Conservation (phyloP, 2,329 filamentous ascomycete species). For the Rhynchosporium graminicola region DNA sequence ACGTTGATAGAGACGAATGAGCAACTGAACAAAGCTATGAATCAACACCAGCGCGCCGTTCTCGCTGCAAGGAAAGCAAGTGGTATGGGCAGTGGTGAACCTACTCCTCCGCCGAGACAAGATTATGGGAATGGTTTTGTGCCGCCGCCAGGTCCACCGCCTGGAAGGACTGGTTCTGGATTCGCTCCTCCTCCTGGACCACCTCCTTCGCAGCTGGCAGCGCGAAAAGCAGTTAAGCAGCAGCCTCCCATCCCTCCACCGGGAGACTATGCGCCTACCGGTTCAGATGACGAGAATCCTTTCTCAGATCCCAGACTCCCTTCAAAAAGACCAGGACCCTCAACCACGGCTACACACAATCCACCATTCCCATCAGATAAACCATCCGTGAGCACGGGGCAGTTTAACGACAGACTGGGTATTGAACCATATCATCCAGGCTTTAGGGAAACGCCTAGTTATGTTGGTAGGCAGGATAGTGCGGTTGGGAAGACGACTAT, state of each 20-base stretch:
- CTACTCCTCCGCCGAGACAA: constrained; percentile 31
- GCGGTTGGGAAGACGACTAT: constrained; percentile 31
- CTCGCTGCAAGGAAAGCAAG: constrained; percentile 61
- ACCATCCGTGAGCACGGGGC: constrained; percentile 27
- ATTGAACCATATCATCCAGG: constrained; percentile 42
- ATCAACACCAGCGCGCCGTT: constrained; percentile 80
- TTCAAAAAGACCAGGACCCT: constrained; percentile 3
- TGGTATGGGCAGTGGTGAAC: constrained; percentile 42
- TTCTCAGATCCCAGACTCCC: constrained; percentile 35
- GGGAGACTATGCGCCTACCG: constrained; percentile 34
- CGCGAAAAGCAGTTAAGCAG: constrained; percentile 21
- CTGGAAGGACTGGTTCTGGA: constrained; percentile 24
- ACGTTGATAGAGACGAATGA: constrained; percentile 94
- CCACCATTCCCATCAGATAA: constrained; percentile 36
- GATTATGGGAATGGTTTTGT: constrained; percentile 24
- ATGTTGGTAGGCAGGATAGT: constrained; percentile 36
- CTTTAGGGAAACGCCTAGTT: constrained; percentile 36
- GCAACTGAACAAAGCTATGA: constrained; percentile 78
- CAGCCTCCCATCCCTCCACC: constrained; percentile 35
- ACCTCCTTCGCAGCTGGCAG: constrained; percentile 21
- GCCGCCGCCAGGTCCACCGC: constrained; percentile 29
- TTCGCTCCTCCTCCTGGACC: constrained; percentile 22
- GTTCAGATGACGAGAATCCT: constrained; percentile 34
- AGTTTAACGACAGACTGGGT: constrained; percentile 37
- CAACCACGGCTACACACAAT: constrained; percentile 12